Base-by-base conservation (phyloP, 306 rosid species). In the Sicyos edulis region DNA sequence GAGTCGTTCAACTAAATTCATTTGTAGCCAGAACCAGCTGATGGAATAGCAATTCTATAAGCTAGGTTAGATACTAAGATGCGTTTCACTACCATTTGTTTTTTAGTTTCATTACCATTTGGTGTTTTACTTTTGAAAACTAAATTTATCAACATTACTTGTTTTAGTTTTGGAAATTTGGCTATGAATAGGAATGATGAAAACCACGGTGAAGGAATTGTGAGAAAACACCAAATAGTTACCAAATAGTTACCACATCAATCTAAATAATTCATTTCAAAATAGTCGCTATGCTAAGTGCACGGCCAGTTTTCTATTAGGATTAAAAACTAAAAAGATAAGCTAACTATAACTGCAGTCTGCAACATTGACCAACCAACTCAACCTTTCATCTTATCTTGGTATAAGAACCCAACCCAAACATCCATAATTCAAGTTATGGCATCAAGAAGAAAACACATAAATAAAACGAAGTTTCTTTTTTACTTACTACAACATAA, bases 401-500 rank as follows among this genome's bases (percentile, higher is more conserved):
- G 57, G 8, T 53, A 6, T 53, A 53, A n/a, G 54, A n/a, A 53
- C 5, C 56, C 19, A 52, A 52, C n/a, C 19, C 51, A 5, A 64
- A 64, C 52, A 17, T 64, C 51, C 22, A 17, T 64, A 40, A 64
- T 64, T 63, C 14, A 17, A 42, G 19, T 40, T 52, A 40, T 40
- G 29, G n/a, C 52, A 64, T 42, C 10, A 19, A 40, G 29, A 64
- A 64, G 45, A 24, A 34, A 34, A 34, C 40, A 34, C 4, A 34
- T 34, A 34, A 34, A 34, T 34, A 69, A 15, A 49, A 32, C n/a
- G 54, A 70, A 52, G 34, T 73, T 7, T n/a, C 69, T 4, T 29
- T 44, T 29, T 24, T 13, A 84, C 96, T 26, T 82, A 93, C 98
- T n/a, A 90, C 85, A 84, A 88, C 96, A 78, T 83, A 87, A 76